phyloP scores from a whole-genome alignment of 2,329 filamentous ascomycete species.

The Alternaria sp. region DNA sequence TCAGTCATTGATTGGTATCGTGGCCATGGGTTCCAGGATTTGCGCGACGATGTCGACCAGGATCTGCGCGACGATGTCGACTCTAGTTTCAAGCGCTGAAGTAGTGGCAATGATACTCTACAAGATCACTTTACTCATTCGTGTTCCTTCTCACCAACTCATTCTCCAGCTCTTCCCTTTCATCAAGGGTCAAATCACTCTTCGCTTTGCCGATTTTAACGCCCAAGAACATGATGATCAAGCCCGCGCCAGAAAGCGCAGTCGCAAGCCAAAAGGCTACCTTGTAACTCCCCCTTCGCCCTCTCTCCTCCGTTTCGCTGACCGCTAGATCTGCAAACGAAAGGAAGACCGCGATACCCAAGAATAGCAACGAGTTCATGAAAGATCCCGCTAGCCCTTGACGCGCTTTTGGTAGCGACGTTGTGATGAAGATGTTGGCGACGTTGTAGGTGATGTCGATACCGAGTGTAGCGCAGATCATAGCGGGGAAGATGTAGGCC shows the following conservation, averaged over 20 bases:
- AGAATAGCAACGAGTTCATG: conserved; percentile 45
- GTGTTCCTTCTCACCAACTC: conserved; percentile 32
- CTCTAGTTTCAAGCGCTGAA: not conserved
- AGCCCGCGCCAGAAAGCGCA: conserved; percentile 31
- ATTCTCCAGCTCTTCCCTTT: conserved; percentile 37
- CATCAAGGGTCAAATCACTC: conserved; percentile 44
- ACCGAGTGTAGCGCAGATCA: conserved; percentile 52
- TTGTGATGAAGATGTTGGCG: conserved; percentile 48
- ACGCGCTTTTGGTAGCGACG: conserved; percentile 39
- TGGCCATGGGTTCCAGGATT: not conserved
- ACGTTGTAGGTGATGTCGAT: conserved; percentile 49
- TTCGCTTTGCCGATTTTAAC: conserved; percentile 47
- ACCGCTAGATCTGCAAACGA: conserved; percentile 47
- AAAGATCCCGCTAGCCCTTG: conserved; percentile 47
- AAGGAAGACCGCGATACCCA: conserved; percentile 46
- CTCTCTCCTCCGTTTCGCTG: conserved; percentile 38
- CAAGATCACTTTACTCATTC: not conserved
- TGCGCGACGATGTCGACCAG: not conserved
- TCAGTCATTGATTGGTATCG: not conserved
- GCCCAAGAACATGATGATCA: conserved; percentile 46
- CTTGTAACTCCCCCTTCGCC: conserved; percentile 43
- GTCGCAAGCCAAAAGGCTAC: conserved; percentile 47
- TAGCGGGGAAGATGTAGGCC: conserved; percentile 49
- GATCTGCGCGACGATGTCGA: not conserved
- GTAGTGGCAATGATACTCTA: not conserved